Conservation (phyloP, 768 basidiomycete species). For the Lactarius indigo region DNA sequence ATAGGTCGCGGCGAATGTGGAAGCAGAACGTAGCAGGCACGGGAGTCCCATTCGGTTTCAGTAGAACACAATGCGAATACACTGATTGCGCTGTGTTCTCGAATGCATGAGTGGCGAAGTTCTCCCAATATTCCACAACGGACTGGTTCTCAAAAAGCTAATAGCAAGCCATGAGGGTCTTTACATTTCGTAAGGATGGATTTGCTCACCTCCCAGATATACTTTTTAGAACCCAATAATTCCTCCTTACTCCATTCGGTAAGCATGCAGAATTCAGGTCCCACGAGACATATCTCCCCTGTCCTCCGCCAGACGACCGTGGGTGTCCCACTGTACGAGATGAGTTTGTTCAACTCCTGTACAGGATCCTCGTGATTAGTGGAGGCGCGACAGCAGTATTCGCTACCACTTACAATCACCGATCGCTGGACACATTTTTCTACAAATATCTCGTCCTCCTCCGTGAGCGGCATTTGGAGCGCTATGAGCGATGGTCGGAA, state of each 20-base stretch:
- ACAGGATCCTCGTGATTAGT: slow-evolving; percentile 8
- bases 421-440: slow-evolving; percentile 95
- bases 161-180: slow-evolving; percentile 4
- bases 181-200: neutral
- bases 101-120: slow-evolving; percentile 94
- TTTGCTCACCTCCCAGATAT: slow-evolving; percentile 59
- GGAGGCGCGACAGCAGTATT: slow-evolving; percentile 12
- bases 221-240: slow-evolving; percentile 55
- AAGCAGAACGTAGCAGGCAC: slow-evolving; percentile 95
- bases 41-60: slow-evolving; percentile 80
- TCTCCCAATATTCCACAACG: slow-evolving; percentile 94
- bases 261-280: slow-evolving; percentile 93
- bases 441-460: slow-evolving; percentile 95
- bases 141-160: slow-evolving; percentile 95
- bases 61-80: slow-evolving; percentile 85
- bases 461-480: slow-evolving; percentile 93
- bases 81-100: slow-evolving; percentile 96
- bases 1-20: slow-evolving; percentile 89
- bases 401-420: slow-evolving; percentile 57
- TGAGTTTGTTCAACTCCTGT: slow-evolving; percentile 94
- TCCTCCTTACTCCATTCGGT: slow-evolving; percentile 90
- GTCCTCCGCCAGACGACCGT: slow-evolving; percentile 98
- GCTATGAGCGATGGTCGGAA: slow-evolving; percentile 97
- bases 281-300: slow-evolving; percentile 95
- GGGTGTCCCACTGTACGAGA: slow-evolving; percentile 94